phyloP scores from a whole-genome alignment of 2,329 filamentous ascomycete genomes.

The Fusarium staphyleae region DNA sequence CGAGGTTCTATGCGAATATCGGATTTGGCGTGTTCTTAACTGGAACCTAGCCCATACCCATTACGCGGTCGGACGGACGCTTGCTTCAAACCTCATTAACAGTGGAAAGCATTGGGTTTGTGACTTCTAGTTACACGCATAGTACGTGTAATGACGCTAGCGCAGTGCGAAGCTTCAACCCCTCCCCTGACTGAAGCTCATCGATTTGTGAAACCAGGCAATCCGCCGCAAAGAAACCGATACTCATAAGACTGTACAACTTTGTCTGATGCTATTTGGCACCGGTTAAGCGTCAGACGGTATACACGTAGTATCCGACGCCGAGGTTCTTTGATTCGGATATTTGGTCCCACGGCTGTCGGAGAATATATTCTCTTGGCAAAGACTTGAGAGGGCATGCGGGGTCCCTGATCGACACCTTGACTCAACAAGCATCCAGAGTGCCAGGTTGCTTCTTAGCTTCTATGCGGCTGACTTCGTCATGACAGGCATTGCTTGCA shows the following conservation, averaged over 20 bases:
- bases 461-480: slow-evolving; percentile 12
- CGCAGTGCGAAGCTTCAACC: slow-evolving; percentile 7
- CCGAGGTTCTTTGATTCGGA: neutral
- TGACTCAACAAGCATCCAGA: slow-evolving; percentile 1
- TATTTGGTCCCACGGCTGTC: slow-evolving; percentile 17
- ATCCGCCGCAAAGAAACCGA: neutral
- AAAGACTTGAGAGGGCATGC: slow-evolving; percentile 25
- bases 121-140: slow-evolving; percentile 4
- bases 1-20: slow-evolving; percentile 8
- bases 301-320: no score
- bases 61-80: slow-evolving; percentile 23
- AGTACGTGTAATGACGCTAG: slow-evolving; percentile 22
- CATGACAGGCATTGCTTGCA: slow-evolving; percentile 25
- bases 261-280: slow-evolving; percentile 10
- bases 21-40: neutral
- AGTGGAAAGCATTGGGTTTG: slow-evolving; percentile 10
- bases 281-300: neutral
- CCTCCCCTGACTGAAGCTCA: slow-evolving; percentile 13
- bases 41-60: slow-evolving; percentile 6
- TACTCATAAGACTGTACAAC: neutral
- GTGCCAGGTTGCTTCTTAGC: slow-evolving; percentile 5
- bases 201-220: slow-evolving; percentile 7
- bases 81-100: slow-evolving; percentile 12
- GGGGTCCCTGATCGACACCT: slow-evolving; percentile 39
- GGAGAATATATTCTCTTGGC: slow-evolving; percentile 38